Evolutionary conservation across 371 early-diverging fungal genomes (phyloP).

Genomic region (Syncephalastrum monosporum): DNA sequence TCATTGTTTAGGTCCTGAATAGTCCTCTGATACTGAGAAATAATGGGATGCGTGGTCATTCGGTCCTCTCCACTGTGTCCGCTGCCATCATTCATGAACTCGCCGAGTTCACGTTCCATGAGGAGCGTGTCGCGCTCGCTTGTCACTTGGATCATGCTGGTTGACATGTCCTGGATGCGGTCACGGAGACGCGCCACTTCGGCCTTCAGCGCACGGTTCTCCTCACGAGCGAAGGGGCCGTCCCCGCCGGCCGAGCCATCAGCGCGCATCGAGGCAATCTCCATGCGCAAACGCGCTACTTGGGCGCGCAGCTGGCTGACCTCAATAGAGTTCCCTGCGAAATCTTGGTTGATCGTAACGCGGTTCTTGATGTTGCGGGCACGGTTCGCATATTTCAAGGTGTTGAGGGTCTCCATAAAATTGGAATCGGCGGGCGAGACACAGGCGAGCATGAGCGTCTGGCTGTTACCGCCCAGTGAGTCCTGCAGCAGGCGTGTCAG

Average conservation of each 20-base stretch:
- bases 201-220: conserved; percentile 41
- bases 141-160: conserved; percentile 51
- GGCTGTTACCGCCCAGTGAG: conserved; percentile 95
- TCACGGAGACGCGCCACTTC: conserved; percentile 56
- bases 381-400: conserved; percentile 89
- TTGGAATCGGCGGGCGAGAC: conserved; percentile 78
- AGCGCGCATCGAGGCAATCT: conserved; percentile 54
- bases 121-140: conserved; percentile 64
- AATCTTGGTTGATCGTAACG: conserved; percentile 77
- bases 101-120: conserved; percentile 53
- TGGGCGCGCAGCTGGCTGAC: conserved; percentile 72
- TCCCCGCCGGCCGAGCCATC: conserved; percentile 25
- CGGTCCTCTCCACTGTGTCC: conserved; percentile 6
- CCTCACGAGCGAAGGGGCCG: conserved; percentile 37
- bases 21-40: conserved; percentile 57
- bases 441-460: conserved; percentile 93
- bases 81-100: conserved; percentile 26
- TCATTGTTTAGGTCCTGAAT: conserved; percentile 57
- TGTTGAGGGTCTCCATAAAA: conserved; percentile 89
- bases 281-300: conserved; percentile 67
- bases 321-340: conserved; percentile 59
- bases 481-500: conserved; percentile 97
- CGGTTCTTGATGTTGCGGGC: conserved; percentile 87
- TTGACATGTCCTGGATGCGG: conserved; percentile 49
- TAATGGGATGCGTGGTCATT: conserved; percentile 50